Evolutionary conservation across 148 eudicot species (phyloP).

Genomic region (Cornus suecica): DNA sequence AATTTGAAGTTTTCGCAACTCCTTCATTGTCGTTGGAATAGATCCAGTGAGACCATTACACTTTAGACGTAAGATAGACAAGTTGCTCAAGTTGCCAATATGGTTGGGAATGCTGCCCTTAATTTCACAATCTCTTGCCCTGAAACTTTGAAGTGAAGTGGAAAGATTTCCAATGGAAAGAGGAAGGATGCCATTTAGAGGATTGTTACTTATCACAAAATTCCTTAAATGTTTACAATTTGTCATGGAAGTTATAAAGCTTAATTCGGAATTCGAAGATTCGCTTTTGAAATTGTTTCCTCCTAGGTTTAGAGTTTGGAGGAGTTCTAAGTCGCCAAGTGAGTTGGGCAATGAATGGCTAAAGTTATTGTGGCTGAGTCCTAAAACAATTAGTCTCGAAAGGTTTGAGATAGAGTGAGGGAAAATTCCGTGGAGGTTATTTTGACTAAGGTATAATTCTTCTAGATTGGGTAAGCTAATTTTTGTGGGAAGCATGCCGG

Average conservation of each 20-base stretch:
- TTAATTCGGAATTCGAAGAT: too few relatives aligned
- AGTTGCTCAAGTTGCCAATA: too few relatives aligned
- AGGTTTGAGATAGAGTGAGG: too few relatives aligned
- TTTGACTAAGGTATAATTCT: background rate
- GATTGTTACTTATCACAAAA: background rate
- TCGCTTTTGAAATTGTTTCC: background rate
- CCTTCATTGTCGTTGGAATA: too few relatives aligned
- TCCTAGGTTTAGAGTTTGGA: background rate
- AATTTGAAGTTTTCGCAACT: constrained; percentile 10
- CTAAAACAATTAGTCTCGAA: background rate
- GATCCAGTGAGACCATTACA: too few relatives aligned
- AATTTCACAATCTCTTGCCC: constrained; percentile 21
- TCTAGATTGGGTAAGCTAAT: background rate
- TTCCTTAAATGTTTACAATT: background rate
- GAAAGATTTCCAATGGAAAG: constrained; percentile 9
- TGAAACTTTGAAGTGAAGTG: background rate
- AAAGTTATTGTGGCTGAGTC: background rate
- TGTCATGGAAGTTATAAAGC: background rate
- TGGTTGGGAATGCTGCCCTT: too few relatives aligned
- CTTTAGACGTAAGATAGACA: too few relatives aligned
- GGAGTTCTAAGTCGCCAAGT: background rate
- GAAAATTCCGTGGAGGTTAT: background rate
- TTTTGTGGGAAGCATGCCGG: background rate
- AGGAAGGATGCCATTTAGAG: too few relatives aligned
- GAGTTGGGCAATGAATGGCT: too few relatives aligned